Conservation (phyloP, 176 grass and related monocot species). For the Aechmea fasciata region DNA sequence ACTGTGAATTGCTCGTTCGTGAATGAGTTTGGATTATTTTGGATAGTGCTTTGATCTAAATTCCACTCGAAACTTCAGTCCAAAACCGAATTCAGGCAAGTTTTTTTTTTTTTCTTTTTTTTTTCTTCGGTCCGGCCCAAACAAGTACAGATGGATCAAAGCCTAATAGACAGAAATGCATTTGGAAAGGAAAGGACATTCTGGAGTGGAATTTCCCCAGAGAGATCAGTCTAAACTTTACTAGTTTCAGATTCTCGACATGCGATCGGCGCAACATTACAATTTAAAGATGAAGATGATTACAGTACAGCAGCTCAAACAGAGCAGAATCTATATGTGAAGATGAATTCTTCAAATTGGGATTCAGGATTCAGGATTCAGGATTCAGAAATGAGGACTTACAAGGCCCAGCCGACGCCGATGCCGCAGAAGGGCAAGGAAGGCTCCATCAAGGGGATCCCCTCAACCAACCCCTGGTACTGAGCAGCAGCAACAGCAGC, state of each 20-base stretch:
- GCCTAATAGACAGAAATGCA: too few relatives aligned
- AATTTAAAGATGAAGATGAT: neutral
- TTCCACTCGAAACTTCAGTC: too few relatives aligned
- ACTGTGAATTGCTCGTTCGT: too few relatives aligned
- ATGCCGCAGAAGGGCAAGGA: conserved; percentile 43
- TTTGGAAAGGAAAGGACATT: too few relatives aligned
- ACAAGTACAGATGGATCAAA: too few relatives aligned
- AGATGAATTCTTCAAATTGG: neutral
- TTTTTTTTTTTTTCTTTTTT: too few relatives aligned
- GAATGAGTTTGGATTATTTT: too few relatives aligned
- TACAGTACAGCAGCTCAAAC: neutral
- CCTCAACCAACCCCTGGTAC: conserved; percentile 38
- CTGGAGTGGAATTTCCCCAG: too few relatives aligned
- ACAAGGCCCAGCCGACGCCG: conserved; percentile 54
- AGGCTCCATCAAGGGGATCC: conserved; percentile 30
- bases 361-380: neutral
- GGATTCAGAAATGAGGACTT: conserved; percentile 5
- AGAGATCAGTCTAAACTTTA: too few relatives aligned
- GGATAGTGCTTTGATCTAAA: too few relatives aligned
- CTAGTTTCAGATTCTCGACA: neutral
- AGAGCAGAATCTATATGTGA: neutral
- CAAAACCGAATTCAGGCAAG: too few relatives aligned
- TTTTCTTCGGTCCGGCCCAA: too few relatives aligned
- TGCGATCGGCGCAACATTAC: neutral
- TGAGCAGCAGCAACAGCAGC: neutral